Evolutionary conservation across 148 eudicot genomes (phyloP).

Genomic region (Amaranthus palmeri): DNA sequence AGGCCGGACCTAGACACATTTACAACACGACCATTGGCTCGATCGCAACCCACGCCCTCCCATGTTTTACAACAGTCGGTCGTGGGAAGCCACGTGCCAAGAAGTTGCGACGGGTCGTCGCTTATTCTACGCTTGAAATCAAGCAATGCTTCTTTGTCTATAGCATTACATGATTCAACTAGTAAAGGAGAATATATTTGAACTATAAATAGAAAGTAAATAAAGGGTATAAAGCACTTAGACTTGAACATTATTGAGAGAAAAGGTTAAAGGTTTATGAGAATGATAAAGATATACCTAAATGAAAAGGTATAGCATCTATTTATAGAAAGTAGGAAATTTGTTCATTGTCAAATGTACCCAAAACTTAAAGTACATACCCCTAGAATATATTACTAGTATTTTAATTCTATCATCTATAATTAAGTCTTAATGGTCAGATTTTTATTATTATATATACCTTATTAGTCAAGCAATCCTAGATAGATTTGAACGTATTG

Average conservation of each 20-base stretch:
- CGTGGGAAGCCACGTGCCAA: constrained; percentile 45
- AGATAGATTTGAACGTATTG: not conserved
- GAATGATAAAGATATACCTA: too few relatives aligned
- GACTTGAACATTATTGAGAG: constrained; percentile 6
- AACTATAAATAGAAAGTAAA: constrained; percentile 15
- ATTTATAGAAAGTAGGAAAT: not conserved
- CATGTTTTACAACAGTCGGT: constrained; percentile 67
- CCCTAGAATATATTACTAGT: not conserved
- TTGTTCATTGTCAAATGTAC: not conserved
- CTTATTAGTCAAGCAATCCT: not conserved
- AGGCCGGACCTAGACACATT: constrained; percentile 59
- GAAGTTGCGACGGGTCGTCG: constrained; percentile 48
- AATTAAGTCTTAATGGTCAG: not conserved
- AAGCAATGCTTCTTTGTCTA: constrained; percentile 55
- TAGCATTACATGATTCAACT: constrained; percentile 37
- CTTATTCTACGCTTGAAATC: constrained; percentile 48
- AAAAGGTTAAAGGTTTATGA: not conserved
- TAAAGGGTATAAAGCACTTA: not conserved
- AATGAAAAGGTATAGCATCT: not conserved
- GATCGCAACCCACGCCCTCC: constrained; percentile 58
- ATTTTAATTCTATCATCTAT: not conserved
- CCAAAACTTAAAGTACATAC: not conserved
- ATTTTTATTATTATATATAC: not conserved
- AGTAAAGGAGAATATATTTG: not conserved
- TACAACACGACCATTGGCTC: constrained; percentile 43